Base-by-base conservation (phyloP, 2,329 filamentous ascomycete genomes). In the Beauveria sp. region DNA sequence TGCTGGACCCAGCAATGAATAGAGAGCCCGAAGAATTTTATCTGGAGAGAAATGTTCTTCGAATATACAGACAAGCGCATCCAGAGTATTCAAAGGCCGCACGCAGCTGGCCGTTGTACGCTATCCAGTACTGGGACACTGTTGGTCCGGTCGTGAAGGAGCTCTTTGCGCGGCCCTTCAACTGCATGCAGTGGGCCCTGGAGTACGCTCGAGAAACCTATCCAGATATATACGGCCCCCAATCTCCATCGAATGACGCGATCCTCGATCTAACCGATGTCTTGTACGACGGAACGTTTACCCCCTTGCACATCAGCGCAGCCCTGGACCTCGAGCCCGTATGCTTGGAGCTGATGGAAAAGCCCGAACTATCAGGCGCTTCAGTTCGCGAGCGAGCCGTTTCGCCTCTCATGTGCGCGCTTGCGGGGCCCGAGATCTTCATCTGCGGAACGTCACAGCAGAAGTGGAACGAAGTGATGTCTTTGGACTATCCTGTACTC, bases 121-220 rank as follows among this genome's bases (percentile, higher is more conserved):
- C 68, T 3, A 65, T 69, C 10, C 55, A 59, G 2, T 65, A 71
- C 61, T 74, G 74, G 74, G 34, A 64, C 10, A 66, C 66, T 5
- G 61, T 74, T 3, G 42, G 65, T 40, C 51, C 66, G 1, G 65
- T 70, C 16, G 65, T 75, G 14, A 65, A 65, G 10, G 57, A 64
- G 7, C 67, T 76, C 5, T 75, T 76, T 53, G 61, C 64, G 2
- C 68, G 64, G 24, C 65, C 68, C 1, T 70, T 66, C 52, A 72
- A 69, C 62, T 74, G 76, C 38, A 68, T 71, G 10, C 73, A 75
- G 22, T 76, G 75, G 74, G 66, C 67, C 3, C 62, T 76, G 22
- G 73, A 75, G 50, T 75, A 73, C 62, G 70, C 69, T 1, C 66
- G 70, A 22, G 65, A 69, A 22, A 69, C 63, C 2, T 73, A 67